A percentile compares a stretch with the other conserved stretches of the same genome.
Evolutionary conservation across 495 filamentous ascomycete genomes (phyloP).

Genomic region (Xylaria palmicola): DNA sequence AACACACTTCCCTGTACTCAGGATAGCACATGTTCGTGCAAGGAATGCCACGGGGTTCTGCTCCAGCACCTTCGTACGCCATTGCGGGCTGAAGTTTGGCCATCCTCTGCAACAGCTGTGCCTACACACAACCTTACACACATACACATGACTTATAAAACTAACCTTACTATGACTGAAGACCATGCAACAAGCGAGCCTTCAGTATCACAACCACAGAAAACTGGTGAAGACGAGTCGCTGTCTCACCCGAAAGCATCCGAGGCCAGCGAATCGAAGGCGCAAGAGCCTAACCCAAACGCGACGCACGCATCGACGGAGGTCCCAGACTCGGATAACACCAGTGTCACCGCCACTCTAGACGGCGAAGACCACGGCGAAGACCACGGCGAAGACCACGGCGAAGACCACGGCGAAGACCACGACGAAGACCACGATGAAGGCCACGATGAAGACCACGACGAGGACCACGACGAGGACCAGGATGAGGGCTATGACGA

Average conservation of each 20-base stretch:
- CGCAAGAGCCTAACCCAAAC: slow-evolving; percentile 14
- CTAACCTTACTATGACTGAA: slow-evolving; percentile 7
- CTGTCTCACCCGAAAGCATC: slow-evolving; percentile 7
- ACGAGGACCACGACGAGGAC: slow-evolving; percentile 38
- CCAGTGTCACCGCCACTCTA: slow-evolving; percentile 43
- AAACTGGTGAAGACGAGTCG: slow-evolving; percentile 1
- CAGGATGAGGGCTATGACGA: slow-evolving; percentile 44
- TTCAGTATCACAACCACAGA: slow-evolving; percentile 1
- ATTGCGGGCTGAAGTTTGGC: slow-evolving; percentile 6
- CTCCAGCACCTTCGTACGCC: slow-evolving; percentile 12
- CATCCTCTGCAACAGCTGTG: not conserved
- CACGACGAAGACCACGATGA: too few relatives aligned
- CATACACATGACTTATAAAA: not conserved
- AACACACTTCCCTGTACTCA: slow-evolving; percentile 2
- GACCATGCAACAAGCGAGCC: slow-evolving; percentile 3
- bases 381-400: too few relatives aligned
- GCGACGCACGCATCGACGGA: slow-evolving; percentile 16
- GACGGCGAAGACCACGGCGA: slow-evolving; percentile 38
- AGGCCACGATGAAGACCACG: too few relatives aligned
- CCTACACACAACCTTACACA: not conserved
- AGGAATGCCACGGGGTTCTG: slow-evolving; percentile 23
- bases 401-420: too few relatives aligned
- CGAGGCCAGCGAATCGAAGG: slow-evolving; percentile 10
- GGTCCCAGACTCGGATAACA: slow-evolving; percentile 26
- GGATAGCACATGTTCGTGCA: slow-evolving; percentile 19